These are phyloP conservation scores for Haplosporangium gracile DNA, from an alignment of 192 early-diverging fungal genomes.

Conservation along the genomic window DNA sequence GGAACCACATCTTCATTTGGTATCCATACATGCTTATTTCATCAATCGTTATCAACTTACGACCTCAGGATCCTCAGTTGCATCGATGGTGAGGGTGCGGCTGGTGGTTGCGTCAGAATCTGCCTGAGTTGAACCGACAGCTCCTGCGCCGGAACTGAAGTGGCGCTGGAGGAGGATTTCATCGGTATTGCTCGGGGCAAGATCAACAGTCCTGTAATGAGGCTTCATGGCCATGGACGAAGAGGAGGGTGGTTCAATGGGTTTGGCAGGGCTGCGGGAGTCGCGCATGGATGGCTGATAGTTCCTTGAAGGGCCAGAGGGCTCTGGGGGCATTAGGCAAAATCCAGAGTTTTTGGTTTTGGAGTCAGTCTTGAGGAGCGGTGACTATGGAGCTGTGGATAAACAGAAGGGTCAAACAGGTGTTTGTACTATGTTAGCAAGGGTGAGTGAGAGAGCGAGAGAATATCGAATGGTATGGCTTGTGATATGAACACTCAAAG, in stretches of 20 bases:
- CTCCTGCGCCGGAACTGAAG: constrained; percentile 22
- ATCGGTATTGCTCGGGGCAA: constrained; percentile 28
- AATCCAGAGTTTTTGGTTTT: constrained; percentile 10
- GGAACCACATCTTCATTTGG: neutral
- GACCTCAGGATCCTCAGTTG: constrained; percentile 40
- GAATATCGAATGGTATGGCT: neutral
- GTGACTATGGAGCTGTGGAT: neutral
- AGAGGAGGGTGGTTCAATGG: constrained; percentile 9
- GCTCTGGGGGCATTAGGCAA: constrained; percentile 38
- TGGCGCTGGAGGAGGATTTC: constrained; percentile 45
- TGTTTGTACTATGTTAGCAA: constrained; percentile 1
- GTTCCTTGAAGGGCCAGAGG: constrained; percentile 15
- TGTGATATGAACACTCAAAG: neutral
- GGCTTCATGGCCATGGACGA: constrained; percentile 42
- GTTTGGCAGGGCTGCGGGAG: constrained; percentile 21
- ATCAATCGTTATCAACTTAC: constrained; percentile 6
- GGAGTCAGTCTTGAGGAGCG: neutral
- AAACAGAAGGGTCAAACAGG: neutral
- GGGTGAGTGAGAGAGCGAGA: neutral
- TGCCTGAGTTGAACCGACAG: constrained; percentile 22
- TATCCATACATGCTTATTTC: neutral
- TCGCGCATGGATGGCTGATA: constrained; percentile 29
- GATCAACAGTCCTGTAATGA: constrained; percentile 26
- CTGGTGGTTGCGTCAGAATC: constrained; percentile 24
- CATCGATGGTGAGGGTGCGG: constrained; percentile 20